A percentile compares a stretch with the other conserved stretches of the same genome.
These are phyloP conservation scores for Pythium brachiatum DNA, from an alignment of 352 stramenopile genomes.

Conservation along the genomic window DNA sequence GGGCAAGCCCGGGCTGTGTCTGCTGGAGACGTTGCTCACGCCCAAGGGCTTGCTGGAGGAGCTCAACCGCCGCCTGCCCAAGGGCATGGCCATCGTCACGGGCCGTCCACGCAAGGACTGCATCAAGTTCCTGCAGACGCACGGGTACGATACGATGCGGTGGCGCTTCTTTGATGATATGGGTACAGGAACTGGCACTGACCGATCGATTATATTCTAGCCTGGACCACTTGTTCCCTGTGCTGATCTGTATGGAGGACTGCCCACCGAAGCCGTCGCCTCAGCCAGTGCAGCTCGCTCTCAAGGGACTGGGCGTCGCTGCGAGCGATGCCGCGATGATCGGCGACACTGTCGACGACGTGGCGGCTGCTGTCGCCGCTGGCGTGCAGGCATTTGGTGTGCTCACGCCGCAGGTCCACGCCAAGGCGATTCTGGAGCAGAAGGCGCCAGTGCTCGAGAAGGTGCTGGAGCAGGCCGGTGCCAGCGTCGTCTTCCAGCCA, in stretches of 20 bases:
- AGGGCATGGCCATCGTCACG: constrained; percentile 91
- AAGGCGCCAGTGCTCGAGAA: constrained; percentile 42
- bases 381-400: constrained; percentile 77
- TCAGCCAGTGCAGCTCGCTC: constrained; percentile 82
- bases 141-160: constrained; percentile 59
- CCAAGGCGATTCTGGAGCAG: constrained; percentile 69
- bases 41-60: constrained; percentile 81
- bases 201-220: too few relatives aligned
- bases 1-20: constrained; percentile 71
- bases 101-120: constrained; percentile 93
- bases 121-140: constrained; percentile 89
- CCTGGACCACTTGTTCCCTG: constrained; percentile 86
- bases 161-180: too few relatives aligned
- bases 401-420: constrained; percentile 83
- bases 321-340: constrained; percentile 87
- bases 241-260: constrained; percentile 96
- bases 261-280: constrained; percentile 92
- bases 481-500: constrained; percentile 59
- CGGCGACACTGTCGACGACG: constrained; percentile 96
- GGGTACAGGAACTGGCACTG: too few relatives aligned
- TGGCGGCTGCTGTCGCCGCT: constrained; percentile 81
- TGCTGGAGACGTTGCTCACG: constrained; percentile 92
- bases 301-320: constrained; percentile 79
- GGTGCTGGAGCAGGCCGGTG: constrained; percentile 56
- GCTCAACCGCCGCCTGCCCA: constrained; percentile 70